These are phyloP conservation scores for Aspergillus oerlinghausenensis DNA, from an alignment of 2,329 filamentous ascomycete species.

Conservation along the genomic window DNA sequence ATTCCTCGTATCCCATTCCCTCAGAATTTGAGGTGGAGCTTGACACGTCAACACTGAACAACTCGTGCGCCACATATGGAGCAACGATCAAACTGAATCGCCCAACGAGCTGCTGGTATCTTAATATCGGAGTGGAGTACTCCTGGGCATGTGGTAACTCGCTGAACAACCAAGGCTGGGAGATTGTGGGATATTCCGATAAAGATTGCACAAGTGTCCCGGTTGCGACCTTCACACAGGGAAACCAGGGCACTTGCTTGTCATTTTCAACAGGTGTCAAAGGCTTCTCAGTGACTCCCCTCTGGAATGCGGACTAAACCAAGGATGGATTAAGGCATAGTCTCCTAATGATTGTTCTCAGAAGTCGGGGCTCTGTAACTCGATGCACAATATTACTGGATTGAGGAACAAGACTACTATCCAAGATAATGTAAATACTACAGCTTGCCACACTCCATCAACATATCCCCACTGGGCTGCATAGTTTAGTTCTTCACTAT, in stretches of 20 bases:
- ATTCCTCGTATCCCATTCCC: conserved; percentile 6
- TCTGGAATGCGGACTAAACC: conserved; percentile 4
- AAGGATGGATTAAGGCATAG: too few relatives aligned
- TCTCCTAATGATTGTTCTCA: too few relatives aligned
- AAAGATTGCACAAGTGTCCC: not conserved
- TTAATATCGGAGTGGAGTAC: not conserved
- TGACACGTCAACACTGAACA: not conserved
- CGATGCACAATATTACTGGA: too few relatives aligned
- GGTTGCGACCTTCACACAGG: not conserved
- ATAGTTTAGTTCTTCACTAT: too few relatives aligned
- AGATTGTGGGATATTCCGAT: conserved; percentile 3
- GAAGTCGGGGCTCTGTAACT: too few relatives aligned
- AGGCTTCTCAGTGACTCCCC: not conserved
- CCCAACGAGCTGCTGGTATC: not conserved
- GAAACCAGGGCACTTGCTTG: not conserved
- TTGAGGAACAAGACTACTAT: too few relatives aligned
- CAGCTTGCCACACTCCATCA: too few relatives aligned
- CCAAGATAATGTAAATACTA: too few relatives aligned
- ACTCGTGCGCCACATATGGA: not conserved
- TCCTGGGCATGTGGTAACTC: not conserved
- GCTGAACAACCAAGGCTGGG: conserved; percentile 6
- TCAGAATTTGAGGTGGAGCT: not conserved
- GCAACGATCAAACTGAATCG: not conserved
- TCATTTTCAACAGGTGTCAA: not conserved
- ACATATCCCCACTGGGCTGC: too few relatives aligned